A percentile compares a stretch with the other conserved stretches of the same genome.
Evolutionary conservation across 805 yeast species (phyloP).

Genomic region (Suhomyces prunicola): DNA sequence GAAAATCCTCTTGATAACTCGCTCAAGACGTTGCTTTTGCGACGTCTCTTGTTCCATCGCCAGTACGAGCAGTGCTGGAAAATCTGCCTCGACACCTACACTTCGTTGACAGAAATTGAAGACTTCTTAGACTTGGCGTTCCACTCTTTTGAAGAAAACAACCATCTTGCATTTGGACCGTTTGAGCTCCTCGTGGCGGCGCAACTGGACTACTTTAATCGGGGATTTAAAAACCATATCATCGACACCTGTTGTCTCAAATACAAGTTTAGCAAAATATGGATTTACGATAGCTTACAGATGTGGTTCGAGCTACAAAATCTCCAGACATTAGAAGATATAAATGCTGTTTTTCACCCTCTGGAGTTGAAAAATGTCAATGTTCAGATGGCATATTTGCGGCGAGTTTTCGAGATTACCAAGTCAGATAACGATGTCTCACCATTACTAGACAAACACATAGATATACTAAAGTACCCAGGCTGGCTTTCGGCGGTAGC

Average conservation of each 20-base stretch:
- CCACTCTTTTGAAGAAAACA: constrained; percentile 13
- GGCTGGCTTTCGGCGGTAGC: constrained; percentile 11
- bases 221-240: constrained; percentile 10
- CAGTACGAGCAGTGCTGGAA: constrained; percentile 31
- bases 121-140: constrained; percentile 30
- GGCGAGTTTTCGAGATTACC: not conserved
- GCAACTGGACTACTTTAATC: constrained; percentile 5
- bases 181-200: constrained; percentile 24
- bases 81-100: constrained; percentile 20
- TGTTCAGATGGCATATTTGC: constrained; percentile 6
- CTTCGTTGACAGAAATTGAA: constrained; percentile 35
- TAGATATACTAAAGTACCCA: constrained; percentile 5
- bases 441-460: not conserved
- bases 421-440: not conserved
- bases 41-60: constrained; percentile 30
- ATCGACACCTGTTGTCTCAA: constrained; percentile 11
- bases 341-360: not conserved
- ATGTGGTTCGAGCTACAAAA: constrained; percentile 4
- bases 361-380: not conserved
- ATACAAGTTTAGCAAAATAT: constrained; percentile 5
- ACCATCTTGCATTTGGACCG: constrained; percentile 23
- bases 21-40: constrained; percentile 20
- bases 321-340: constrained; percentile 3
- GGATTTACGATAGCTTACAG: constrained; percentile 3
- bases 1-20: constrained; percentile 17